Base-by-base conservation (phyloP, 768 basidiomycete species). In the Rhizopogon roseolus region DNA sequence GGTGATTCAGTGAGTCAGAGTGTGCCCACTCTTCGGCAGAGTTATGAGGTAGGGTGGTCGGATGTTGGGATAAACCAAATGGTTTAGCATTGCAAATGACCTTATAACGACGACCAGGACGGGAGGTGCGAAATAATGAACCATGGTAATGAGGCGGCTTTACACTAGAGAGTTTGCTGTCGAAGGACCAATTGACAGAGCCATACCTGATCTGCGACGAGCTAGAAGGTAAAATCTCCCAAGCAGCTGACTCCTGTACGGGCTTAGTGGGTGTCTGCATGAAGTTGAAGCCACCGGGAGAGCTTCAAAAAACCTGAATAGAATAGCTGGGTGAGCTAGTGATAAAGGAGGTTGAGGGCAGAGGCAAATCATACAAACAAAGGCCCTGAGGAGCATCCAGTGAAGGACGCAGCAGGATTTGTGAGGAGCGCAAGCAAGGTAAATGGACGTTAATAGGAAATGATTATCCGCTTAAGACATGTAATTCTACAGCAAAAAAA, bases 101-200 rank as follows among this genome's bases (percentile, higher is more conserved):
- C 17, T 11, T 48, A 53, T 55, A 52, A 9, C 49, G 48, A 0
- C 45, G 49, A 14, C 34, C 37, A 16, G 53, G 54, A 48, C 54
- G 53, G 38, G 57, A 49, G 32, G 45, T 53, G n/a, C 52, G 54
- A 53, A 72, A 69, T 11, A 76, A 63, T 41, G 71, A 66, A 28
- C 66, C 68, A 53, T 65, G 68, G 60, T 70, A 76, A 41, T 64
- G 61, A 9, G 66, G 62, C 27, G 66, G 64, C 53, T 65, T 62
- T 9, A 38, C 29, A 17, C 29, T 10, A 10, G 6, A 36, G 25
- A 22, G 9, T 28, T 37, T 27, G 51, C 11, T 17, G 19, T 50
- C 38, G 17, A 51, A 52, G 14, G 53, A 53, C 53, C 53, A 54
- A 11, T 6, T 54, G 17, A 54, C 50, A 19, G 46, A 34, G 17